These are phyloP conservation scores for Cochlearia excelsa DNA, from an alignment of 345 rosid genomes.

Conservation along the genomic window DNA sequence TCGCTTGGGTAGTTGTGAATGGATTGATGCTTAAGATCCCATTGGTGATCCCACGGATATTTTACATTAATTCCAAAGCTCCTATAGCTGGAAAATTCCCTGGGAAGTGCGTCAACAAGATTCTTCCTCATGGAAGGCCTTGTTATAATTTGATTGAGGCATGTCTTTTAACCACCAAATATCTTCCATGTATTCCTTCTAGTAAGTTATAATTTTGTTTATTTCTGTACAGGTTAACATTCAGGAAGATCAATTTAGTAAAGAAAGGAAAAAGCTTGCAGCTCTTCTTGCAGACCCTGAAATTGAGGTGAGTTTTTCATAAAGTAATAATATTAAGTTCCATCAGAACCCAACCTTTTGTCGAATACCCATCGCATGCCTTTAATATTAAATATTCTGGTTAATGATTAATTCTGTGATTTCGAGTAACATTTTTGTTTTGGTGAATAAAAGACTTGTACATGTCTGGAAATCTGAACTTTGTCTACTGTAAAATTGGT, in stretches of 20 bases:
- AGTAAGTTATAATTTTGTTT: conserved; percentile 20
- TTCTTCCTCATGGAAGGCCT: conserved; percentile 81
- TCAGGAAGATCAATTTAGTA: conserved; percentile 68
- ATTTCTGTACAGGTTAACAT: conserved; percentile 46
- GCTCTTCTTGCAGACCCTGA: conserved; percentile 95
- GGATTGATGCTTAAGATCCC: conserved; percentile 93
- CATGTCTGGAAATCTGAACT: conserved; percentile 14
- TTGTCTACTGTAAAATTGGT: conserved; percentile 13
- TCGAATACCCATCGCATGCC: conserved; percentile 8
- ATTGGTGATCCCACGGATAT: conserved; percentile 69
- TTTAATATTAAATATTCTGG: conserved; percentile 3
- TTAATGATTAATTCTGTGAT: conserved; percentile 9
- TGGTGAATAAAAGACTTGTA: conserved; percentile 23
- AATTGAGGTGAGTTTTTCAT: conserved; percentile 63
- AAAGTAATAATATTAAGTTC: neutral
- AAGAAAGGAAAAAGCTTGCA: conserved; percentile 67
- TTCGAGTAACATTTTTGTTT: conserved; percentile 4
- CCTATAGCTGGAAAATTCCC: conserved; percentile 60
- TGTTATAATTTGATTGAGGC: conserved; percentile 79
- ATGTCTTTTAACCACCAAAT: conserved; percentile 28
- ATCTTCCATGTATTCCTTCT: conserved; percentile 16
- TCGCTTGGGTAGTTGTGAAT: conserved; percentile 86
- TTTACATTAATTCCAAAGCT: conserved; percentile 75
- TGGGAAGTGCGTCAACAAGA: conserved; percentile 76
- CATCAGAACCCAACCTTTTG: conserved; percentile 23